Conservation (phyloP, 169 alveolate species). For the Perkinsus chesapeaki region DNA sequence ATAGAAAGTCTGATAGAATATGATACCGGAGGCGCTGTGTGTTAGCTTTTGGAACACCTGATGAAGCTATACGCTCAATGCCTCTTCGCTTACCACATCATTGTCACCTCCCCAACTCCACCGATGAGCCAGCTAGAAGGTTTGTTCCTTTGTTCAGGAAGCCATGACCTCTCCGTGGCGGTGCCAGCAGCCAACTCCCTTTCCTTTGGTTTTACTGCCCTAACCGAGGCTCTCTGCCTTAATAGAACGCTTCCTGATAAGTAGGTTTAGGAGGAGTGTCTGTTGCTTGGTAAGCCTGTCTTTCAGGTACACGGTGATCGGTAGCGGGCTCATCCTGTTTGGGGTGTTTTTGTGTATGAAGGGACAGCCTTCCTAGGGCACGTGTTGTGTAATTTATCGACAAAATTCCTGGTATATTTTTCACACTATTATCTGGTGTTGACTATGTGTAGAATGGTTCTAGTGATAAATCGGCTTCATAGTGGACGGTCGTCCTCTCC, state of each 20-base stretch:
- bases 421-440: not conserved
- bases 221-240: not conserved
- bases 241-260: not conserved
- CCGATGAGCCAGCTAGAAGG: not conserved
- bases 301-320: not conserved
- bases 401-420: not conserved
- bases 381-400: not conserved
- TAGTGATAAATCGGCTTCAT: too few species aligned
- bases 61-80: not conserved
- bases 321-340: not conserved
- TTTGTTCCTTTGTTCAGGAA: not conserved
- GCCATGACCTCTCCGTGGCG: not conserved
- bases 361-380: not conserved
- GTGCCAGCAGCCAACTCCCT: not conserved
- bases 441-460: too few species aligned
- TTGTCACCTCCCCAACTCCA: not conserved
- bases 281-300: not conserved
- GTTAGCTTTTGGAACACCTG: too few species aligned
- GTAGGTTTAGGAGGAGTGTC: not conserved
- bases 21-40: too few species aligned
- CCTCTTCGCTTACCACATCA: not conserved
- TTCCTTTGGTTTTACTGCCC: not conserved
- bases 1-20: too few species aligned
- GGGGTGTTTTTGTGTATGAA: not conserved
- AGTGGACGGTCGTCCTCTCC: too few species aligned